These are phyloP conservation scores for Debaryomyces udenii DNA, from an alignment of 1,139 yeast genomes.

Conservation along the genomic window DNA sequence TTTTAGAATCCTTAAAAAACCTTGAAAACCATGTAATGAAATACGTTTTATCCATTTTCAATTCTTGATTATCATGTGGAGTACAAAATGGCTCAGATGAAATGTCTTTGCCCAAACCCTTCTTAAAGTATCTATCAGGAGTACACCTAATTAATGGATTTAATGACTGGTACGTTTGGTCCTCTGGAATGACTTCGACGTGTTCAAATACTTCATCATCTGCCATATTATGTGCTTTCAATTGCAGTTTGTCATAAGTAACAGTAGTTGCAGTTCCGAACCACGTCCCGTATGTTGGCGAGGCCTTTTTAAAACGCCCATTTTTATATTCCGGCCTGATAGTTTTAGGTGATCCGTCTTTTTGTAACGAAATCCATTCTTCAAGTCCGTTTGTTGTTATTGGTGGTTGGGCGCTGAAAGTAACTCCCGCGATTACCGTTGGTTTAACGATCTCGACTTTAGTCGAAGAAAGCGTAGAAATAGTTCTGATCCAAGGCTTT, in stretches of 20 bases:
- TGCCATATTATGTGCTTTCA: slow-evolving; percentile 72
- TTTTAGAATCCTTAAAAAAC: slow-evolving; percentile 55
- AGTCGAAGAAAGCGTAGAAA: slow-evolving; percentile 55
- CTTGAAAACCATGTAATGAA: slow-evolving; percentile 81
- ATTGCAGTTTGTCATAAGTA: slow-evolving; percentile 57
- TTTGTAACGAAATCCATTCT: slow-evolving; percentile 81
- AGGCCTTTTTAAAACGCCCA: slow-evolving; percentile 65
- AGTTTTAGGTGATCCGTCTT: slow-evolving; percentile 81
- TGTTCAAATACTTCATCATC: slow-evolving; percentile 60
- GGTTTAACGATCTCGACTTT: slow-evolving; percentile 73
- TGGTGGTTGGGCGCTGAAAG: slow-evolving; percentile 76
- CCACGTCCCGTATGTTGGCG: slow-evolving; percentile 76
- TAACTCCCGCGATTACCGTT: slow-evolving; percentile 78
- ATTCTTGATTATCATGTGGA: slow-evolving; percentile 62
- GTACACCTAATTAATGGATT: slow-evolving; percentile 85
- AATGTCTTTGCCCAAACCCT: slow-evolving; percentile 60
- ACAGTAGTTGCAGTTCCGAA: slow-evolving; percentile 70
- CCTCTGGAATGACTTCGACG: slow-evolving; percentile 61
- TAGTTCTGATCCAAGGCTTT: slow-evolving; percentile 76
- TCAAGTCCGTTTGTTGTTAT: slow-evolving; percentile 65
- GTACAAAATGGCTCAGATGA: slow-evolving; percentile 79
- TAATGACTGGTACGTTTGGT: slow-evolving; percentile 64
- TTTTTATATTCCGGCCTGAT: slow-evolving; percentile 72
- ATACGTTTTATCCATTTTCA: slow-evolving; percentile 63
- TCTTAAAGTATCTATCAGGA: slow-evolving; percentile 69